These are phyloP conservation scores for Corylus avellana DNA, from an alignment of 306 rosid genomes.

Conservation along the genomic window DNA sequence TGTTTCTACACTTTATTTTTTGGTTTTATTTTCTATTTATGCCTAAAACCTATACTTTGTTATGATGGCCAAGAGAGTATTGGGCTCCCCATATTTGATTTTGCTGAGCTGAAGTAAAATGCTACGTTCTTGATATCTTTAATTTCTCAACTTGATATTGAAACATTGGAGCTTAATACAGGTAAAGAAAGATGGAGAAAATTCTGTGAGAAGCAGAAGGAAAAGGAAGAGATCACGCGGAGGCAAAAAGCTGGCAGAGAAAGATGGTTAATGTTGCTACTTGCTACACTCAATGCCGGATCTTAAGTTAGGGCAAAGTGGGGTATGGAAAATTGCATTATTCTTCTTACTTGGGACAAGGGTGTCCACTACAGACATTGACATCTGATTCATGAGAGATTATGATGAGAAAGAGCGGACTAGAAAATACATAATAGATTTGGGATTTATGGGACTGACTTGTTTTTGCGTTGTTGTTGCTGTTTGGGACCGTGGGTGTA, in stretches of 20 bases:
- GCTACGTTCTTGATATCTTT: too few relatives aligned
- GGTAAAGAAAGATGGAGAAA: conserved; percentile 30
- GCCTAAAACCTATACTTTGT: background rate
- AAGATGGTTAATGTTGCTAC: background rate
- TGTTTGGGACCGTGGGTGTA: background rate
- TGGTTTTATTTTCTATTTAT: background rate
- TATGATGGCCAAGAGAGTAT: background rate
- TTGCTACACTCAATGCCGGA: background rate
- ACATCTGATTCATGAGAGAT: background rate
- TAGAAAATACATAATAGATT: background rate
- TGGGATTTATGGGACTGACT: background rate
- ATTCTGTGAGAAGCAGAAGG: conserved; percentile 18
- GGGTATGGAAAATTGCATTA: background rate
- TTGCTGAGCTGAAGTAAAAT: background rate
- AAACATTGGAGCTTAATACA: conserved; percentile 13
- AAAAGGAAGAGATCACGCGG: conserved; percentile 38
- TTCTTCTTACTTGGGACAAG: background rate
- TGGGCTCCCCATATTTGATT: background rate
- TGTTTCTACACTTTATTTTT: background rate
- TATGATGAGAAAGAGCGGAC: background rate
- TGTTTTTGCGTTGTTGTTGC: background rate
- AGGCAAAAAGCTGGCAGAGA: conserved; percentile 11
- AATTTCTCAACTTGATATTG: background rate
- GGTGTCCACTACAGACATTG: background rate
- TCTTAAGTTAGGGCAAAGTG: too few relatives aligned